phyloP scores from a whole-genome alignment of 768 basidiomycete genomes.

The Clavaria fumosa region DNA sequence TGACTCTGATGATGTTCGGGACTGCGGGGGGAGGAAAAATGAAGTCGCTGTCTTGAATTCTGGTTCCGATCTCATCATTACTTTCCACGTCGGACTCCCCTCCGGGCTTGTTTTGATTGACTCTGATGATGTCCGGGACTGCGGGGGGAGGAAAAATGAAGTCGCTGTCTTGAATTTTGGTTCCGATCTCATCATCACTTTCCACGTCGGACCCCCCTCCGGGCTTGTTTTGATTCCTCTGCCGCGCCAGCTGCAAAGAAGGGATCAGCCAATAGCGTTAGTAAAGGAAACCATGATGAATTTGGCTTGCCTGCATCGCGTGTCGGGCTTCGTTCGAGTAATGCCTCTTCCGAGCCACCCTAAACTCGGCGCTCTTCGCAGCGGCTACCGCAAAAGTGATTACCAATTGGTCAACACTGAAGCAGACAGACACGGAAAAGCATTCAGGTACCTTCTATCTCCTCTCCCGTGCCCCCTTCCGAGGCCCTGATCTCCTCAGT shows the following conservation, averaged over 20 bases:
- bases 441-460: no score
- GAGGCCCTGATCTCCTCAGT: slow-evolving; percentile 41
- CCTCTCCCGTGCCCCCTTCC: slow-evolving; percentile 46
- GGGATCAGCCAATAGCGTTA: slow-evolving; percentile 6
- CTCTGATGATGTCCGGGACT: no score
- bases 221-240: slow-evolving; percentile 19
- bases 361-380: slow-evolving; percentile 68
- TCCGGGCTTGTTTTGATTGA: background rate
- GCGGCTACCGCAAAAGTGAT: slow-evolving; percentile 38
- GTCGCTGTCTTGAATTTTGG: slow-evolving; percentile 9
- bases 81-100: slow-evolving; percentile 14
- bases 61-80: slow-evolving; percentile 13
- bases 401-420: no score
- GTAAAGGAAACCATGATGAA: slow-evolving; percentile 2
- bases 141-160: no score
- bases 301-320: slow-evolving; percentile 68
- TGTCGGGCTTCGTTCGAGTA: slow-evolving; percentile 88
- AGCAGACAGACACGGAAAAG: no score
- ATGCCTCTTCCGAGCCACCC: slow-evolving; percentile 67
- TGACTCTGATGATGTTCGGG: no score
- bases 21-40: no score
- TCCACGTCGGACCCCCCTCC: slow-evolving; percentile 15
- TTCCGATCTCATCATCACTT: slow-evolving; percentile 14
- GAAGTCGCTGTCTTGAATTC: no score
- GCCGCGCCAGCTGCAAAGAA: slow-evolving; percentile 39